phyloP scores from a whole-genome alignment of 768 basidiomycete species.

The Tephrocybe sp. region DNA sequence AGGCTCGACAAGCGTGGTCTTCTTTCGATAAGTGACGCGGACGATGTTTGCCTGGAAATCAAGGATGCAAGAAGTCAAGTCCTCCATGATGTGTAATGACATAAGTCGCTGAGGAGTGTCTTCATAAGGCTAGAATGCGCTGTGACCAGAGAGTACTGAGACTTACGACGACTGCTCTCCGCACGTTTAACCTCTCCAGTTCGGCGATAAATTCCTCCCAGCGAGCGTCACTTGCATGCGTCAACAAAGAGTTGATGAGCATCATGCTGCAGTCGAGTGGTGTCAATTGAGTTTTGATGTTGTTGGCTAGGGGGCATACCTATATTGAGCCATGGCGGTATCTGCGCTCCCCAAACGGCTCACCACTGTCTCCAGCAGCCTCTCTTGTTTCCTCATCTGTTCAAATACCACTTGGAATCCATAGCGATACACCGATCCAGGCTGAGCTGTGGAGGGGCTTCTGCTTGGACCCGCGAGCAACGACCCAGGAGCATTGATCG shows the following conservation, averaged over 20 bases:
- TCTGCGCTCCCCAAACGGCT: constrained; percentile 77
- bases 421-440: constrained; percentile 77
- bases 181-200: constrained; percentile 73
- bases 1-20: constrained; percentile 75
- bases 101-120: constrained; percentile 62
- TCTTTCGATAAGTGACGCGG: constrained; percentile 77
- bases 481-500: constrained; percentile 61
- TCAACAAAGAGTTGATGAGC: constrained; percentile 83
- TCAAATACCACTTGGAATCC: constrained; percentile 85
- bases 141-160: background rate
- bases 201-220: constrained; percentile 82
- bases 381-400: constrained; percentile 73
- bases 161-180: constrained; percentile 80
- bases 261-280: constrained; percentile 61
- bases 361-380: constrained; percentile 81
- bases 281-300: background rate
- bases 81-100: constrained; percentile 79
- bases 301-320: constrained; percentile 39
- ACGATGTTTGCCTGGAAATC: constrained; percentile 88
- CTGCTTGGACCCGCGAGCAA: constrained; percentile 61
- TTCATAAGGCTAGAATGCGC: background rate
- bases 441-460: constrained; percentile 47
- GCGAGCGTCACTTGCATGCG: constrained; percentile 72
- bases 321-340: constrained; percentile 82
- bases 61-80: constrained; percentile 79